Conservation (phyloP, 768 basidiomycete species). For the Tephrocybe rancida region DNA sequence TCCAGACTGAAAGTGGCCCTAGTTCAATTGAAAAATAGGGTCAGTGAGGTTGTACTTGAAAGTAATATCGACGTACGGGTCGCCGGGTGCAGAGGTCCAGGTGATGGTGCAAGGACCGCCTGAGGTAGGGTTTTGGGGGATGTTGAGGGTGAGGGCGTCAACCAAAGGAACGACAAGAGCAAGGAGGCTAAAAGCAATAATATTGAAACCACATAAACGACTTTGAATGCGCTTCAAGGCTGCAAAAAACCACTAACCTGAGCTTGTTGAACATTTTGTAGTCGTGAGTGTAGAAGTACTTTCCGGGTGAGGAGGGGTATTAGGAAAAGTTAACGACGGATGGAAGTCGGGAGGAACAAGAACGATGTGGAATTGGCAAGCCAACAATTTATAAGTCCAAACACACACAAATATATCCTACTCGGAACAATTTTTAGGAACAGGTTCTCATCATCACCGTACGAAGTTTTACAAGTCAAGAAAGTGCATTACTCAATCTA, state of each 20-base stretch:
- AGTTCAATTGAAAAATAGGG: neutral
- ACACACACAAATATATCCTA: conserved; percentile 24
- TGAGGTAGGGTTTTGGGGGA: conserved; percentile 34
- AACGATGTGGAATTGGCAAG: neutral
- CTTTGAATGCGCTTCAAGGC: neutral
- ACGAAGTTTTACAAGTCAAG: neutral
- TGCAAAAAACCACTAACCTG: conserved; percentile 34
- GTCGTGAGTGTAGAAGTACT: conserved; percentile 22
- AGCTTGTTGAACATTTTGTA: conserved; percentile 53
- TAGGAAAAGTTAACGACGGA: conserved; percentile 20
- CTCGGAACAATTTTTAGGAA: conserved; percentile 10
- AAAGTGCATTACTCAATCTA: neutral
- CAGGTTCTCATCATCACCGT: neutral
- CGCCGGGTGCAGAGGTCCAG: conserved; percentile 45
- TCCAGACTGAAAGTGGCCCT: conserved; percentile 42
- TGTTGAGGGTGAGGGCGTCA: conserved; percentile 46
- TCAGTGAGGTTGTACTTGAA: no score
- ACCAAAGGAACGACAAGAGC: conserved; percentile 48
- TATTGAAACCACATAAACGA: neutral
- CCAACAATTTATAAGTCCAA: conserved; percentile 29
- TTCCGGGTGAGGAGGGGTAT: conserved; percentile 16
- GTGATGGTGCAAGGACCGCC: conserved; percentile 39
- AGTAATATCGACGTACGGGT: conserved; percentile 37
- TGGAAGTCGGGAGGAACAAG: conserved; percentile 17
- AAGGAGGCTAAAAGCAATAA: conserved; percentile 38